Percentiles rank a stretch among this genome's conserved stretches.
These are phyloP conservation scores for Emericellopsis atlantica DNA, from an alignment of 2,329 filamentous ascomycete genomes.

Conservation along the genomic window DNA sequence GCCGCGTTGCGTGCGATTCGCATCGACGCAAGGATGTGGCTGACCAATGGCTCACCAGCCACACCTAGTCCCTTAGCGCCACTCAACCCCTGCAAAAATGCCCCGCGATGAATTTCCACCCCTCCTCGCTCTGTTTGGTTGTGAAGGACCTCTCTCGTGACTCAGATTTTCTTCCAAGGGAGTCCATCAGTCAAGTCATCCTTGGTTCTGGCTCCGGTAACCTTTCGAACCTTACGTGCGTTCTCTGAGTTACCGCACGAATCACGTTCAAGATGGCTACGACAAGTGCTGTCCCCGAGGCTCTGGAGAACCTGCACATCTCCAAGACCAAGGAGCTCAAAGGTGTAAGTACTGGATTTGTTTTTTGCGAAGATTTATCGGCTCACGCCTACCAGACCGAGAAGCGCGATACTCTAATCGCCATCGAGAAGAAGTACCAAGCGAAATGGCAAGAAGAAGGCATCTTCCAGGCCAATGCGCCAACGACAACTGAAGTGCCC, in stretches of 20 bases:
- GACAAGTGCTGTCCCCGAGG: slow-evolving; percentile 24
- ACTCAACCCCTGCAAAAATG: slow-evolving; percentile 8
- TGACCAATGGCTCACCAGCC: too few relatives aligned
- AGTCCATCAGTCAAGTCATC: too few relatives aligned
- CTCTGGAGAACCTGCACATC: slow-evolving; percentile 36
- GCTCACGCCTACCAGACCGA: slow-evolving; percentile 47
- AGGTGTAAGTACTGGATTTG: slow-evolving; percentile 26
- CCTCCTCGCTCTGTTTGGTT: slow-evolving; percentile 10
- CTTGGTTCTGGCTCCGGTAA: too few relatives aligned
- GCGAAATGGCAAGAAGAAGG: slow-evolving; percentile 37
- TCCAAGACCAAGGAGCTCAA: slow-evolving; percentile 51
- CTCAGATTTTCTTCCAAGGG: slow-evolving; percentile 14
- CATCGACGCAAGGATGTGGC: slow-evolving; percentile 9
- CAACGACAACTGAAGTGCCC: slow-evolving; percentile 64
- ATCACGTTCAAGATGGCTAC: slow-evolving; percentile 7
- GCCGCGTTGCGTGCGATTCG: background rate
- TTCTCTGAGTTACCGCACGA: background rate
- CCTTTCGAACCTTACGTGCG: too few relatives aligned
- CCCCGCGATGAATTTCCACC: slow-evolving; percentile 22
- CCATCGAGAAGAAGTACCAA: slow-evolving; percentile 87
- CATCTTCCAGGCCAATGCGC: slow-evolving; percentile 79
- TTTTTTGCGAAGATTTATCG: background rate
- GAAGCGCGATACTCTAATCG: slow-evolving; percentile 72
- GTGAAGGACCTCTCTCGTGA: slow-evolving; percentile 7
- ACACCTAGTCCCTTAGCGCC: background rate